Conservation (phyloP, 2,329 filamentous ascomycete species). For the Ophiostoma sp. region DNA sequence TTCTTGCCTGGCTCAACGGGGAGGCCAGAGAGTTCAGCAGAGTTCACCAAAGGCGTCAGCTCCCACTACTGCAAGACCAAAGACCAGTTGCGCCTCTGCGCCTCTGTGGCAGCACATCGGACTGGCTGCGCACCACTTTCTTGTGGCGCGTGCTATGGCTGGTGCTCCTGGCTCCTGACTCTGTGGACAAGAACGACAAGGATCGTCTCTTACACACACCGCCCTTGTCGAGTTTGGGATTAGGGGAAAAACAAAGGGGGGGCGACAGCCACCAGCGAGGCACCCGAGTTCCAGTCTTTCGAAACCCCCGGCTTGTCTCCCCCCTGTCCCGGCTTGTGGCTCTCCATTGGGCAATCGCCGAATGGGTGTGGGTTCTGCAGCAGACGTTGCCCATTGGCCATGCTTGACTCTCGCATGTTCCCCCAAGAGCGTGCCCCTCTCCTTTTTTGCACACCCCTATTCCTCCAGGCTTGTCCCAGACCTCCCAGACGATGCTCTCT, state of each 20-base stretch:
- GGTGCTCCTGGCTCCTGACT: conserved; percentile 5
- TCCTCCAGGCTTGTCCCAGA: conserved; percentile 13
- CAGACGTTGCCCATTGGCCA: conserved; percentile 48
- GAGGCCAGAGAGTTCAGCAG: not conserved
- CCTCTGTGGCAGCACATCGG: not conserved
- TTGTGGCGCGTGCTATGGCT: conserved; percentile 24
- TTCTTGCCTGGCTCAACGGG: conserved; percentile 1
- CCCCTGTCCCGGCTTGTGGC: conserved; percentile 46
- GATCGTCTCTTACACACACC: conserved; percentile 27
- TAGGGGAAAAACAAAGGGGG: conserved; percentile 23
- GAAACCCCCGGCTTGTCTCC: conserved; percentile 27
- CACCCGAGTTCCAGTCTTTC: conserved; percentile 30
- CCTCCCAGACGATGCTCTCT: conserved; percentile 10
- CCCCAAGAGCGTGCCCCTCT: conserved; percentile 3
- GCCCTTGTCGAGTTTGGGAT: conserved; percentile 29
- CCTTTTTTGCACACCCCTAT: conserved; percentile 14
- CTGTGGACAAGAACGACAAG: conserved; percentile 22
- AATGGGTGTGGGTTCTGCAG: conserved; percentile 40
- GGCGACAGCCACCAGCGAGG: conserved; percentile 12
- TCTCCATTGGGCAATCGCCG: conserved; percentile 54
- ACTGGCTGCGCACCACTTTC: conserved; percentile 16
- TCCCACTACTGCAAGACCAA: not conserved
- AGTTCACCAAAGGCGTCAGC: not conserved
- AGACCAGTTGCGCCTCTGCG: not conserved
- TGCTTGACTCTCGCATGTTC: not conserved